A percentile compares a stretch with the other conserved stretches of the same genome.
phyloP scores from a whole-genome alignment of 164 flowering plant species.

The Santalum album region DNA sequence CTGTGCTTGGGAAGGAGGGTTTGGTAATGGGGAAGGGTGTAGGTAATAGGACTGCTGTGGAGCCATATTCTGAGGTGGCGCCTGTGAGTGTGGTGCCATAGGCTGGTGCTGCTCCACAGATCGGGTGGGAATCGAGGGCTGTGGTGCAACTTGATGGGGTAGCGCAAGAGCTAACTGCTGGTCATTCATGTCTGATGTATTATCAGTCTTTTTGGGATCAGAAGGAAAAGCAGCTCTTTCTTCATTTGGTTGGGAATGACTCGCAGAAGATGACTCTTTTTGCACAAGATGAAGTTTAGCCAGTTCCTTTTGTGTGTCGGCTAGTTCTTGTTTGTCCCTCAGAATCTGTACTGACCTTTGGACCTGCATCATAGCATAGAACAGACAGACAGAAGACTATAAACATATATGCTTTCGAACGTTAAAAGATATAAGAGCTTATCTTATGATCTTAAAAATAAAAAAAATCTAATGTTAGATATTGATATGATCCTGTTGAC shows the following conservation, averaged over 20 bases:
- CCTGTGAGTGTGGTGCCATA: constrained; percentile 32
- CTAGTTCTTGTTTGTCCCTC: constrained; percentile 93
- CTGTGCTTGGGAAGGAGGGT: constrained; percentile 30
- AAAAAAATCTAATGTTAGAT: too few relatives aligned
- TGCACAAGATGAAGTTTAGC: constrained; percentile 81
- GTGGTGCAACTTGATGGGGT: constrained; percentile 57
- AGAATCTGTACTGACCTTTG: constrained; percentile 86
- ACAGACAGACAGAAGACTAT: background rate
- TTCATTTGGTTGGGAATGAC: constrained; percentile 36
- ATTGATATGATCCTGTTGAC: background rate
- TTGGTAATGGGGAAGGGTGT: constrained; percentile 39
- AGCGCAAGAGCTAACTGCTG: constrained; percentile 83
- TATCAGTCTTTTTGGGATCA: constrained; percentile 41
- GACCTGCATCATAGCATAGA: constrained; percentile 39
- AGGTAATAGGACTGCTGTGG: constrained; percentile 57
- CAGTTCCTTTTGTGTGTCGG: constrained; percentile 83
- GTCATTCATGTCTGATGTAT: constrained; percentile 34
- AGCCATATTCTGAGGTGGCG: constrained; percentile 34
- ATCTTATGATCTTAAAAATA: too few relatives aligned
- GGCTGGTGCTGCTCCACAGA: constrained; percentile 40
- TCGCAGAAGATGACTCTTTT: constrained; percentile 42
- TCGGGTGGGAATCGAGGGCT: constrained; percentile 24
- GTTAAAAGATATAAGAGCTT: too few relatives aligned
- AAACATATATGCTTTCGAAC: too few relatives aligned
- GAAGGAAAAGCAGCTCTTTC: constrained; percentile 36